A percentile compares a stretch with the other conserved stretches of the same genome.
These are phyloP conservation scores for Ustilago bromivora DNA, from an alignment of 1,284 basidiomycete genomes.

Conservation along the genomic window DNA sequence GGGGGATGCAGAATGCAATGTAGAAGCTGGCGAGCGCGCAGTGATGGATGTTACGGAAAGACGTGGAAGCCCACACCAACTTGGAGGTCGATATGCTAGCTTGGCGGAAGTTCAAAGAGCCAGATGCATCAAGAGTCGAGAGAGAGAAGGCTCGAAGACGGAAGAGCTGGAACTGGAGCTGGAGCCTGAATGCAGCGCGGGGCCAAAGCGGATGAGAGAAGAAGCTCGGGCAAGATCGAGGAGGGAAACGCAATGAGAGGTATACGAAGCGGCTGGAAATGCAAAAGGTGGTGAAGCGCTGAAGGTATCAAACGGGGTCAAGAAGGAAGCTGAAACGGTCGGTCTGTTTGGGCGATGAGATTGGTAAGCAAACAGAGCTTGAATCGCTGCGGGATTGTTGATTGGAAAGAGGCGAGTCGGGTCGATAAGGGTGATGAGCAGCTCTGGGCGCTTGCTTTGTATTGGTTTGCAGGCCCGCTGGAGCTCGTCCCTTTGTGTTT, in stretches of 20 bases:
- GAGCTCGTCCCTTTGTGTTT: neutral
- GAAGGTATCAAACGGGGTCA: neutral
- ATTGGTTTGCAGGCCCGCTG: neutral
- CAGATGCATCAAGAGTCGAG: conserved; percentile 20
- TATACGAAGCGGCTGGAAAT: neutral
- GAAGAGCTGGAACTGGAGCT: neutral
- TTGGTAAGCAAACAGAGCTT: neutral
- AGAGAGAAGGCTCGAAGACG: neutral
- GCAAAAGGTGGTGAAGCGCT: neutral
- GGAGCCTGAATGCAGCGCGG: neutral
- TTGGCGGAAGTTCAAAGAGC: neutral
- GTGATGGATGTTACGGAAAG: conserved; percentile 6
- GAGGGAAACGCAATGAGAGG: neutral
- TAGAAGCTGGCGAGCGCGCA: conserved; percentile 7
- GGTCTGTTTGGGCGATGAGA: neutral
- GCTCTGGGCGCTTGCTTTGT: neutral
- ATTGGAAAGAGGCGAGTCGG: neutral
- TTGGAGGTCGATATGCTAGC: conserved; percentile 22
- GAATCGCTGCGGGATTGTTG: neutral
- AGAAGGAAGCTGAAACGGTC: neutral
- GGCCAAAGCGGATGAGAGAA: neutral
- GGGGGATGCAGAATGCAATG: neutral
- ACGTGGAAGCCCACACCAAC: conserved; percentile 6
- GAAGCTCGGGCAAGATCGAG: neutral
- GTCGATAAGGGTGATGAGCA: neutral